A percentile compares a stretch with the other conserved stretches of the same genome.
phyloP scores from a whole-genome alignment of 495 filamentous ascomycete species.

The Aspergillus heteromorphus region DNA sequence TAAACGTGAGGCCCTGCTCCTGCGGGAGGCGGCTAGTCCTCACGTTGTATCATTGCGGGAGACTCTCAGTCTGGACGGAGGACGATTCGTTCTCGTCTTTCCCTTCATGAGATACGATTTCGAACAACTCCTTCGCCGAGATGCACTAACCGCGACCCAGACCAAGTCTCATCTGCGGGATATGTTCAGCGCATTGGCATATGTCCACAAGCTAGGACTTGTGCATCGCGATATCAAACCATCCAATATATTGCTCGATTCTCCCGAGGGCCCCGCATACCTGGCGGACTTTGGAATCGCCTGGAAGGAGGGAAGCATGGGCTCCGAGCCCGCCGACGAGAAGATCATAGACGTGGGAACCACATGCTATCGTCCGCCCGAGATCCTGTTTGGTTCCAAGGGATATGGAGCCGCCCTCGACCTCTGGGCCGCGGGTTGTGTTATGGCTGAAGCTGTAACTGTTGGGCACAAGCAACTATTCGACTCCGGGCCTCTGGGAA shows the following conservation, averaged over 20 bases:
- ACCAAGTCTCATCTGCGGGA: slow-evolving; percentile 51
- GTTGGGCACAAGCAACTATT: slow-evolving; percentile 58
- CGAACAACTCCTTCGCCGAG: slow-evolving; percentile 50
- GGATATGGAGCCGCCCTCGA: slow-evolving; percentile 68
- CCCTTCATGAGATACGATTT: slow-evolving; percentile 77
- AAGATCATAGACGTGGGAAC: slow-evolving; percentile 95
- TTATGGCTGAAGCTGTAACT: slow-evolving; percentile 61
- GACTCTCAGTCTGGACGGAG: slow-evolving; percentile 66
- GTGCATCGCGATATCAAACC: slow-evolving; percentile 95
- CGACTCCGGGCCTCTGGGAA: slow-evolving; percentile 80
- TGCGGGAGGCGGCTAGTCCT: slow-evolving; percentile 44
- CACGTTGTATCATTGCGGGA: slow-evolving; percentile 62
- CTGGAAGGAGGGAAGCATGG: slow-evolving; percentile 60
- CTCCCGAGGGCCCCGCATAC: slow-evolving; percentile 62
- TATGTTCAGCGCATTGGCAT: slow-evolving; percentile 65
- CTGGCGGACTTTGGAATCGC: slow-evolving; percentile 91
- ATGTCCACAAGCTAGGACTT: slow-evolving; percentile 68
- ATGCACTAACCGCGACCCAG: slow-evolving; percentile 38
- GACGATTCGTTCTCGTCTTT: slow-evolving; percentile 70
- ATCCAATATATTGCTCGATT: slow-evolving; percentile 73
- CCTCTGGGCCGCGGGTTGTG: slow-evolving; percentile 84
- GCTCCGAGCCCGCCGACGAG: slow-evolving; percentile 54
- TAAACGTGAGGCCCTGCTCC: slow-evolving; percentile 67
- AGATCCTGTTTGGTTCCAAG: slow-evolving; percentile 79
- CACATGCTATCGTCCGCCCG: slow-evolving; percentile 82